phyloP scores from a whole-genome alignment of 305 asterid species.

The Solanum aculeatissimum region DNA sequence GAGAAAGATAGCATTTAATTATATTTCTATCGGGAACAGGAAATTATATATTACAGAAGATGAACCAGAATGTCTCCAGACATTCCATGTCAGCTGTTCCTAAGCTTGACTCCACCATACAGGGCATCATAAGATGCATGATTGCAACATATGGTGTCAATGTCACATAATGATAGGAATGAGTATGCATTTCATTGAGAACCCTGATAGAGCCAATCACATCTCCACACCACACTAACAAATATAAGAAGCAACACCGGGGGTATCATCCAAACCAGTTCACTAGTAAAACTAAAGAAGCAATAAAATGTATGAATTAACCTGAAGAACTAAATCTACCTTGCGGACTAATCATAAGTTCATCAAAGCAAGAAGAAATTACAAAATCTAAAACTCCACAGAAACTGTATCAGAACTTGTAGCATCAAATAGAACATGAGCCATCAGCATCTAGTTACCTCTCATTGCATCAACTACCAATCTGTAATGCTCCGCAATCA shows the following conservation, averaged over 20 bases:
- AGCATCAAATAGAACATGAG: background rate
- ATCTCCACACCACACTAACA: background rate
- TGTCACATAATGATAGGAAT: background rate
- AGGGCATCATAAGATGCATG: background rate
- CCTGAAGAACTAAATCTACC: background rate
- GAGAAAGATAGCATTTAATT: background rate
- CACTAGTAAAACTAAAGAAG: background rate
- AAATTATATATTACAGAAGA: background rate
- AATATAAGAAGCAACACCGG: background rate
- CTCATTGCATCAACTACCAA: slow-evolving; percentile 19
- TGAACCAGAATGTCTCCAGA: background rate
- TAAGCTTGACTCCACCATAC: background rate
- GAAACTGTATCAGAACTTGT: background rate
- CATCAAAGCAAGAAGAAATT: background rate
- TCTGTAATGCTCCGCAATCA: slow-evolving; percentile 24
- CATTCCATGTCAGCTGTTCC: background rate
- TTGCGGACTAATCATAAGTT: background rate
- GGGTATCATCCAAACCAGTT: background rate
- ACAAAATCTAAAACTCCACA: background rate
- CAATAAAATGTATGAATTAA: background rate
- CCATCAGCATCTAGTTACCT: slow-evolving; percentile 3
- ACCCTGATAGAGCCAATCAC: background rate
- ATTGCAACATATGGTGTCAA: background rate
- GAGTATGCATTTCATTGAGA: background rate
- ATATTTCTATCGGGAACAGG: background rate